Base-by-base conservation (phyloP, 495 filamentous ascomycete species). In the Pyrenopolyporus hunteri region DNA sequence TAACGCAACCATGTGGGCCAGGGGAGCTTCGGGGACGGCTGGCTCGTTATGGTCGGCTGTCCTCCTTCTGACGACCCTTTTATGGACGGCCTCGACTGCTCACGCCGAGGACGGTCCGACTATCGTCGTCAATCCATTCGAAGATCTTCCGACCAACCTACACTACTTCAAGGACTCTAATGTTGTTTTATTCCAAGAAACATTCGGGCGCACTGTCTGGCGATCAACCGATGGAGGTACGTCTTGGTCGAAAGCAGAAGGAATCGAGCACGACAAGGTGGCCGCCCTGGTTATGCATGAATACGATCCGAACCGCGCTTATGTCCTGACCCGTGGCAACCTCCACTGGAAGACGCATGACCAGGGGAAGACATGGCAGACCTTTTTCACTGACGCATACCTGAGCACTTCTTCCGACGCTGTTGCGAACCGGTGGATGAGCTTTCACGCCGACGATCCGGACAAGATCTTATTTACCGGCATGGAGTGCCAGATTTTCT, bases 121-220 rank as follows among this genome's bases (percentile, higher is more conserved):
- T 22, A 73, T 83, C 56, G 62, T 71, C 44, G 58, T 62, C 40
- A 87, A 73, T 22, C 70, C 80, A 19, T 87, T 97, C 73, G 78
- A 89, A 36, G 73, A 82, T 55, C 59, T 75, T 57, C 90, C 89
- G 1, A 49, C 46, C 39, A 81, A 84, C 67, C 78, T 96, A 43
- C 71, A 88, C 76, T 98, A 95, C 74, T 97, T 98, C 67, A 83
- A 91, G 54, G 89, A 90, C 67, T 90, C 90, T 23, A 88, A 96
- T 69, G 85, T 89, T 40, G 74, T 92, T 46, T 73, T 94, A 20
- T 82, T 89, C 58, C 83, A 81, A 58, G 88, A 89, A 66, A 32
- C 63, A 1, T 64, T 71, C 4, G 74, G 76, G 7, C 78, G 80
- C 28, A 83, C 81, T 33, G 76, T 93, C 17, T 86, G 85, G 54